These are phyloP conservation scores for Xylaria sp. DNA, from an alignment of 2,329 filamentous ascomycete species.

Conservation along the genomic window DNA sequence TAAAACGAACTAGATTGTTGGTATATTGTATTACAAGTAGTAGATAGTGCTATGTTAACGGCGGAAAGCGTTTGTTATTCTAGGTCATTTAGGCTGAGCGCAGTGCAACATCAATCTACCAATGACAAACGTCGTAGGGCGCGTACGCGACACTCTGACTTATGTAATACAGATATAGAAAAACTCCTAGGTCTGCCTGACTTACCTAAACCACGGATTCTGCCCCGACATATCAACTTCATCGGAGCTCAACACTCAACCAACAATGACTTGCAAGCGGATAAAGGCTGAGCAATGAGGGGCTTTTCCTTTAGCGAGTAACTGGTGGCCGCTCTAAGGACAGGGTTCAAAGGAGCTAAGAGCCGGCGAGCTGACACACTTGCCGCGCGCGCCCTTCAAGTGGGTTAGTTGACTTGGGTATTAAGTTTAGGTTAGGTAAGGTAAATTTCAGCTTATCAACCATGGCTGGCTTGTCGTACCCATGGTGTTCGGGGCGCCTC, in stretches of 20 bases:
- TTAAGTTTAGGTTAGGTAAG: too few species aligned
- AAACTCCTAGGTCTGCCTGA: too few species aligned
- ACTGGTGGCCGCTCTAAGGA: background rate
- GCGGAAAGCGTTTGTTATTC: background rate
- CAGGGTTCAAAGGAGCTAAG: background rate
- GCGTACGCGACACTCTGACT: too few species aligned
- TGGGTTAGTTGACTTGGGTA: constrained; percentile 1
- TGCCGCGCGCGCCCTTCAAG: constrained; percentile 13
- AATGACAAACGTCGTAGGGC: too few species aligned
- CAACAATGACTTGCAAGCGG: background rate
- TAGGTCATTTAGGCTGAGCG: background rate
- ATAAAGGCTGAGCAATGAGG: background rate
- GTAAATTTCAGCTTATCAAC: background rate
- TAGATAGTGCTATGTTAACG: too few species aligned
- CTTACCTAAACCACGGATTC: too few species aligned
- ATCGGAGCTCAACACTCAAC: background rate
- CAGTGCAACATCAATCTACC: background rate
- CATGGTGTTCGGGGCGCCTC: background rate
- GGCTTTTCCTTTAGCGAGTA: background rate
- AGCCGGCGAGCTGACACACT: background rate
- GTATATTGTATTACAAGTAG: too few species aligned
- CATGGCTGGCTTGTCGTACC: background rate
- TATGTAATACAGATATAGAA: too few species aligned
- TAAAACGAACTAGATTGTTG: too few species aligned
- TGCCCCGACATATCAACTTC: too few species aligned